Percentiles rank a stretch among this genome's conserved stretches.
These are phyloP conservation scores for Tanacetum coccineum DNA, from an alignment of 129 eudicot species.

Conservation along the genomic window DNA sequence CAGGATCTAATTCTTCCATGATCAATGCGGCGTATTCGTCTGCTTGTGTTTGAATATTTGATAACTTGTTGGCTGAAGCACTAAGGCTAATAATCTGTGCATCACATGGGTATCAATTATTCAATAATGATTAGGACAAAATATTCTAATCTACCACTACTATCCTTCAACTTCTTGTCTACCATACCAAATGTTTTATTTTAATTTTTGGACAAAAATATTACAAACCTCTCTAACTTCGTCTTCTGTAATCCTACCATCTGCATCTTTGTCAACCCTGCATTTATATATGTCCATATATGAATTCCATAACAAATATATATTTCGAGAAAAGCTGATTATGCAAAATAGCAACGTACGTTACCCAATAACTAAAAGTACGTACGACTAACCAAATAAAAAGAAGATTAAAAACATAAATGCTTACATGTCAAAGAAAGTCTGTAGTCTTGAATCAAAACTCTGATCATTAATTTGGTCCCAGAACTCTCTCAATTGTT, in stretches of 20 bases:
- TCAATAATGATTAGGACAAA: neutral
- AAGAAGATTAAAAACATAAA: neutral
- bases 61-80: slow-evolving; percentile 84
- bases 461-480: slow-evolving; percentile 65
- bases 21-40: slow-evolving; percentile 80
- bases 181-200: slow-evolving; percentile 2
- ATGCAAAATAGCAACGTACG: neutral
- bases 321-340: neutral
- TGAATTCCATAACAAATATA: neutral
- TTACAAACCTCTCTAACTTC: slow-evolving; percentile 81
- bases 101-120: slow-evolving; percentile 26
- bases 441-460: slow-evolving; percentile 75
- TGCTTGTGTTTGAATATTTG: slow-evolving; percentile 71
- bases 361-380: too few relatives aligned
- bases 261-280: slow-evolving; percentile 94
- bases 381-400: too few relatives aligned
- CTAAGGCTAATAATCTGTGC: slow-evolving; percentile 65
- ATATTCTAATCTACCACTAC: slow-evolving; percentile 28
- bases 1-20: slow-evolving; percentile 89
- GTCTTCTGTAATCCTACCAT: slow-evolving; percentile 79
- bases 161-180: slow-evolving; percentile 15
- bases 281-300: slow-evolving; percentile 1
- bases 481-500: slow-evolving; percentile 58
- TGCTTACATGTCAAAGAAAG: slow-evolving; percentile 71
- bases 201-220: slow-evolving; percentile 2